Conservation (phyloP, 2,329 filamentous ascomycete genomes). For the Botrytis squamosa region DNA sequence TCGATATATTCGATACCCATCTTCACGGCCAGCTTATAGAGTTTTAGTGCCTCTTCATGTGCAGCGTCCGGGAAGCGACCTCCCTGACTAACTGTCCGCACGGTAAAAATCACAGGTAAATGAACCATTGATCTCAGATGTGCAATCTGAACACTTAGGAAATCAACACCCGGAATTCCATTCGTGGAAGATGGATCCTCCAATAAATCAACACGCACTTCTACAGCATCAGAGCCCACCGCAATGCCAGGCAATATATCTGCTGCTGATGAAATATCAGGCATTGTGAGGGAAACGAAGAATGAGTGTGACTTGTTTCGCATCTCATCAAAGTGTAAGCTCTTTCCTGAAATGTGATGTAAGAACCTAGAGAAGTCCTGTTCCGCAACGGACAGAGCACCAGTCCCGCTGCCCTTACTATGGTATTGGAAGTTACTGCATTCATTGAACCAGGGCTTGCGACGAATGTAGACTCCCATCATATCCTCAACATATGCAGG, state of each 20-base stretch:
- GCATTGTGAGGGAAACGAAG: conserved; percentile 88
- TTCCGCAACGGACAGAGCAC: conserved; percentile 36
- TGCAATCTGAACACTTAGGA: conserved; percentile 77
- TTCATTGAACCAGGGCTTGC: conserved; percentile 84
- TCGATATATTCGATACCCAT: conserved; percentile 92
- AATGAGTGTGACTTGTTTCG: conserved; percentile 75
- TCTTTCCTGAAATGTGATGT: conserved; percentile 63
- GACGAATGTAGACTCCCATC: conserved; percentile 82
- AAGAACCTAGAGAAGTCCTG: conserved; percentile 74
- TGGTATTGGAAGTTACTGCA: conserved; percentile 96
- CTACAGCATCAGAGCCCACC: conserved; percentile 87
- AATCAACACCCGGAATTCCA: conserved; percentile 66
- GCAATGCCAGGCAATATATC: conserved; percentile 69
- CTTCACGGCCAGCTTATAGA: conserved; percentile 77
- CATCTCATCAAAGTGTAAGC: conserved; percentile 53
- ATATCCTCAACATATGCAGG: conserved; percentile 94
- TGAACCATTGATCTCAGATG: conserved; percentile 69
- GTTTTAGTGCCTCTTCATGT: conserved; percentile 64
- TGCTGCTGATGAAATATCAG: conserved; percentile 64
- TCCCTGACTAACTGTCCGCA: conserved; percentile 82
- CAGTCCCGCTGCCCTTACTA: conserved; percentile 60
- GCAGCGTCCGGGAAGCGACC: conserved; percentile 81
- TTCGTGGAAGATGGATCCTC: conserved; percentile 59
- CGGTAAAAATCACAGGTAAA: conserved; percentile 86
- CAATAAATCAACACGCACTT: conserved; percentile 88